Conservation (phyloP, 169 alveolate species). For the Cryptosporidium felis region DNA sequence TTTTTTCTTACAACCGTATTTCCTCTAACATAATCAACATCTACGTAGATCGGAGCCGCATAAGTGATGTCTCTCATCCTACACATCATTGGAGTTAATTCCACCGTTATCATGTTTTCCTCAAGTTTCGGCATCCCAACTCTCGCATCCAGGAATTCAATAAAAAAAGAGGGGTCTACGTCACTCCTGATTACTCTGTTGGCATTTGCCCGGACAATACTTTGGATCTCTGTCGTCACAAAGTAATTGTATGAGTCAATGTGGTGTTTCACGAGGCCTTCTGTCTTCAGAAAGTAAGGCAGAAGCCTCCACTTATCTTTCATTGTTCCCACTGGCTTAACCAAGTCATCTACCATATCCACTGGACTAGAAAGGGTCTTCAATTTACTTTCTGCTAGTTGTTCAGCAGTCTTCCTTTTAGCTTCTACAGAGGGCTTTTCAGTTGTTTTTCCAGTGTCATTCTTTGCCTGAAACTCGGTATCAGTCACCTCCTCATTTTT, state of each 20-base stretch:
- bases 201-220: slow-evolving; percentile 90
- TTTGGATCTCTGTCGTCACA: slow-evolving; percentile 89
- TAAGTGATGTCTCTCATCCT: slow-evolving; percentile 97
- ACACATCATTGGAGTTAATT: slow-evolving; percentile 95
- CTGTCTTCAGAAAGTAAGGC: slow-evolving; percentile 90
- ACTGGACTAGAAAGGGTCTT: background rate
- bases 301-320: slow-evolving; percentile 92
- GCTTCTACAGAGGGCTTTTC: too few species aligned
- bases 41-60: slow-evolving; percentile 96
- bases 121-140: slow-evolving; percentile 88
- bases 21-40: slow-evolving; percentile 93
- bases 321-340: slow-evolving; percentile 32
- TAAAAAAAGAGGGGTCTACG: slow-evolving; percentile 84
- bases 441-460: too few species aligned
- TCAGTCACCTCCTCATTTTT: slow-evolving; percentile 3
- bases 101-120: slow-evolving; percentile 84
- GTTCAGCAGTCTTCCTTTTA: background rate
- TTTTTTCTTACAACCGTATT: slow-evolving; percentile 83
- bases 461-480: too few species aligned
- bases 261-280: slow-evolving; percentile 94
- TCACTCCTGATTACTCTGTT: slow-evolving; percentile 87
- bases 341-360: background rate
- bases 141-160: slow-evolving; percentile 87
- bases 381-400: background rate
- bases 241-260: slow-evolving; percentile 93